phyloP scores from a whole-genome alignment of 176 grass and related monocot genomes.

The Chrysopogon serrulatus region DNA sequence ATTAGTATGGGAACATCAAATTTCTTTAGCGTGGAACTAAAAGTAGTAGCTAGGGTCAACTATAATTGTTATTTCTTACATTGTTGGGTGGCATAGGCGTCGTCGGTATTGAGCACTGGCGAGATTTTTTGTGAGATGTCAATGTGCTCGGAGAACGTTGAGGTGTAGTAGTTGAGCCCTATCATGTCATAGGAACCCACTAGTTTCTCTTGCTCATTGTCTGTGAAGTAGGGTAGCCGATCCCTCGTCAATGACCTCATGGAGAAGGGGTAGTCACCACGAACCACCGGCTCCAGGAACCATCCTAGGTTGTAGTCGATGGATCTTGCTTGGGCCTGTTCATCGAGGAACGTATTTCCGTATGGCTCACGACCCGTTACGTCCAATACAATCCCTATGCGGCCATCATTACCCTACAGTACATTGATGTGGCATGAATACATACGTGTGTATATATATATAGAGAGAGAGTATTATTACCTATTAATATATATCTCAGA shows the following conservation, averaged over 20 bases:
- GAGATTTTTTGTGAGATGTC: not conserved
- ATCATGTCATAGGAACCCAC: not conserved
- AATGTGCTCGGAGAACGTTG: not conserved
- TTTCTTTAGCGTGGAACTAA: not conserved
- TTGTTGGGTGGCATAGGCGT: not conserved
- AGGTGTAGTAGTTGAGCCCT: slow-evolving; percentile 26
- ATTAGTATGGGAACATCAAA: not conserved
- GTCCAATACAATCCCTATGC: not conserved
- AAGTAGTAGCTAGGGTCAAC: not conserved
- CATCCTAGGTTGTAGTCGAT: not conserved
- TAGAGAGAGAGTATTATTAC: too few relatives aligned
- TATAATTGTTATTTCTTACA: not conserved
- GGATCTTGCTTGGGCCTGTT: not conserved
- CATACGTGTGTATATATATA: not conserved
- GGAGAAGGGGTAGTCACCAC: slow-evolving; percentile 10
- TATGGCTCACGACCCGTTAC: not conserved
- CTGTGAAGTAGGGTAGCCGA: not conserved
- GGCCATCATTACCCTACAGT: not conserved
- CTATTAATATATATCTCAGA: too few relatives aligned
- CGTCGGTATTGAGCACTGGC: not conserved
- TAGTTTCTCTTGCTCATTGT: not conserved
- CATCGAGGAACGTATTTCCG: not conserved
- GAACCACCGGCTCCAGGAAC: not conserved
- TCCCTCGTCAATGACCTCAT: not conserved
- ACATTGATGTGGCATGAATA: not conserved